Evolutionary conservation across 73 alveolate species (phyloP), one percentile per base, ranked within the genome.

Genomic region (Effrenium voratum): DNA sequence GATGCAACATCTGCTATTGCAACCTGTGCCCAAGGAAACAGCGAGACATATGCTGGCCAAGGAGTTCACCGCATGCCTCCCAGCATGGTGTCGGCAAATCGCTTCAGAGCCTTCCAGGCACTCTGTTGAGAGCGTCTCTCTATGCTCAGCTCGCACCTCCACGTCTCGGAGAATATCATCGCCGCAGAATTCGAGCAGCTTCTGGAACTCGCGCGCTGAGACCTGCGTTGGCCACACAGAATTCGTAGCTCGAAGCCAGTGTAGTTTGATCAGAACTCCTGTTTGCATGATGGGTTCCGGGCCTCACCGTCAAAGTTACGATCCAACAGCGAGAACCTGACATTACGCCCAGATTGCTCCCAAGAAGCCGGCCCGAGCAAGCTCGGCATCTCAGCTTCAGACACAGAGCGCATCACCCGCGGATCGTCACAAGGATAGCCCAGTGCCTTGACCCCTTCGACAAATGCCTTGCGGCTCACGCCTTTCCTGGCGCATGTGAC

Each of bases 301-400:
- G 68, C 97, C 76, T 90, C 97, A 1, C 97, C 97, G 24, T 90
- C 97, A 70, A 90, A 90, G 87, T 90, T 90, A 41, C 97, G 97
- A 44, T 90, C 97, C 76, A 90, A 52, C 97, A 90, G 50, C 10
- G 97, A 90, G 76, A 90, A 90, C n/a, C 82, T 72, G 13, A 72
- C 49, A 44, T 22, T 22, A 24, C 40, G 22, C 32, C 2, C 73
- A 59, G 73, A 15, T 59, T 59, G 73, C 22, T 59, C 73, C 34
- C 73, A 32, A 57, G 19, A 24, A 32, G 34, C 1, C 73, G 73
- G 73, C 73, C 22, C 73, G 30, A 59, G 73, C 36, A 59, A 15
- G 73, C 73, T 55, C 26, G 26, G 15, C 68, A 2, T 26, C 82
- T 36, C 30, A 72, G 82, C 49, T n/a, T 47, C 36, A 32, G 49